Conservation (phyloP, 805 yeast species). For the Naumovozyma castellii region DNA sequence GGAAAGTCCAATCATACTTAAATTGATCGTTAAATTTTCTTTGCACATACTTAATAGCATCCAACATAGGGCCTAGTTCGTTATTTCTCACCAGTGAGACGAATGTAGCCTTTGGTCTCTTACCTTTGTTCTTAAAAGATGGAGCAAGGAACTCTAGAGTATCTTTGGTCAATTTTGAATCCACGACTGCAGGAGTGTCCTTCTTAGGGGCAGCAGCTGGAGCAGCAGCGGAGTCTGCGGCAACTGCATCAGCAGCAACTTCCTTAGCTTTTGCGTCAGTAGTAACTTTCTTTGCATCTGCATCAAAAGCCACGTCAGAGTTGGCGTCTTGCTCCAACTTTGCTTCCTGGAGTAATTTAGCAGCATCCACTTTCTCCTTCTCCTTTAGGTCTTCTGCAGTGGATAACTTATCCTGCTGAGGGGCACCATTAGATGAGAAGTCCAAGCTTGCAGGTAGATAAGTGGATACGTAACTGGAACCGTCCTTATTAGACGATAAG, state of each 20-base stretch:
- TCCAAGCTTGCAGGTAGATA: constrained; percentile 4
- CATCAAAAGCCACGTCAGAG: neutral
- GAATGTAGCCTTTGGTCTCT: constrained; percentile 27
- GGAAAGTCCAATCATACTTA: constrained; percentile 87
- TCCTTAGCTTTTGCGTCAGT: constrained; percentile 3
- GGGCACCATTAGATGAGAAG: constrained; percentile 1
- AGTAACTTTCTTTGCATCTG: constrained; percentile 2
- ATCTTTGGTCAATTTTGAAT: constrained; percentile 2
- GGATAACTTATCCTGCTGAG: neutral
- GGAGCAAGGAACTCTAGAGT: constrained; percentile 13
- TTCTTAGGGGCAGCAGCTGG: neutral
- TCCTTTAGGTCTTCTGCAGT: constrained; percentile 3
- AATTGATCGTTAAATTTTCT: constrained; percentile 67
- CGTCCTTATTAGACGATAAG: constrained; percentile 5
- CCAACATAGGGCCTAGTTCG: constrained; percentile 49
- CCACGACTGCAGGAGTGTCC: constrained; percentile 3
- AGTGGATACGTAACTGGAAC: constrained; percentile 2
- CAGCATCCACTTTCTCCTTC: neutral
- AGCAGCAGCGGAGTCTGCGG: constrained; percentile 1
- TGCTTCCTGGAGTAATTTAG: neutral
- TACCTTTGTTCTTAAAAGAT: constrained; percentile 13
- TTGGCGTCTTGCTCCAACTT: neutral
- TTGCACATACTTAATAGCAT: constrained; percentile 61
- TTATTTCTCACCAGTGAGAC: constrained; percentile 61
- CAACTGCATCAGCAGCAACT: neutral